These are phyloP conservation scores for Elsinoe fawcettii DNA, from an alignment of 2,329 filamentous ascomycete genomes.

Conservation along the genomic window DNA sequence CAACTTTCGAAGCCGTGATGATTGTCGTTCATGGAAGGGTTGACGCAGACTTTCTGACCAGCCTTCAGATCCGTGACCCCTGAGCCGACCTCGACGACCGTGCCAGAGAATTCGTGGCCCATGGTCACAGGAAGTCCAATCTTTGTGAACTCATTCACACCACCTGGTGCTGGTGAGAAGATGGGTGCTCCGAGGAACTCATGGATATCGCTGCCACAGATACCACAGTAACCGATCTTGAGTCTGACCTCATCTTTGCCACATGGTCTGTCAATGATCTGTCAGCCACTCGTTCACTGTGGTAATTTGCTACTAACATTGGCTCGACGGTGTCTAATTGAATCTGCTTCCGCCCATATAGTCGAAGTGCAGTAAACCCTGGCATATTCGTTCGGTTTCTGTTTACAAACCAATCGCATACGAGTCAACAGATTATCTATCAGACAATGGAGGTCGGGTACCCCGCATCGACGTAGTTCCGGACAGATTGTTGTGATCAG, in stretches of 20 bases:
- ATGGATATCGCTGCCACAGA: slow-evolving; percentile 11
- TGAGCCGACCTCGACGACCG: slow-evolving; percentile 50
- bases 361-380: not conserved
- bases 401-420: too few relatives aligned
- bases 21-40: slow-evolving; percentile 35
- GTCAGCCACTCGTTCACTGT: not conserved
- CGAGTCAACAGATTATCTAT: too few relatives aligned
- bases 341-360: slow-evolving; percentile 4
- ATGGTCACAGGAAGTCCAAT: slow-evolving; percentile 27
- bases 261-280: not conserved
- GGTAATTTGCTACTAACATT: not conserved
- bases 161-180: not conserved
- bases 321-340: slow-evolving; percentile 7
- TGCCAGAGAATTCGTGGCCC: slow-evolving; percentile 59
- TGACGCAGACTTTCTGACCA: slow-evolving; percentile 52
- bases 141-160: not conserved
- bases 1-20: not conserved
- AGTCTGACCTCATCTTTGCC: slow-evolving; percentile 6
- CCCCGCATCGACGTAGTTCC: too few relatives aligned
- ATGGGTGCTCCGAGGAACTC: slow-evolving; percentile 4
- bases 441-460: too few relatives aligned
- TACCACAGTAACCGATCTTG: slow-evolving; percentile 7
- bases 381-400: not conserved
- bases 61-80: slow-evolving; percentile 41
- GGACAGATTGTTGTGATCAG: too few relatives aligned